phyloP scores from a whole-genome alignment of 805 yeast genomes.

The Pichia cabralensis region DNA sequence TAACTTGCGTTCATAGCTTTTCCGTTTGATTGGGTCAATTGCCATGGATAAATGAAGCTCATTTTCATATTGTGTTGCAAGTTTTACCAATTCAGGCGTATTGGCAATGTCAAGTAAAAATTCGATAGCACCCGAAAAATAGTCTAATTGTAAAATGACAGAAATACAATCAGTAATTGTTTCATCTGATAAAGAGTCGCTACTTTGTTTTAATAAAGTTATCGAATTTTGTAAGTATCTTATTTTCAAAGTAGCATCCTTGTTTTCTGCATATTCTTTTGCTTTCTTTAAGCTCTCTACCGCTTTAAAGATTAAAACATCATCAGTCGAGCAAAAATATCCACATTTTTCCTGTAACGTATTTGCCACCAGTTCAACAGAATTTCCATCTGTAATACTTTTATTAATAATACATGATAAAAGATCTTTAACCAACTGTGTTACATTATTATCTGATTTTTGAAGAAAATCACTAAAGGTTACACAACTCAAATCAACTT shows the following conservation, averaged over 20 bases:
- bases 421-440: slow-evolving; percentile 70
- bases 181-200: slow-evolving; percentile 67
- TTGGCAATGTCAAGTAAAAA: slow-evolving; percentile 70
- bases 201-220: slow-evolving; percentile 65
- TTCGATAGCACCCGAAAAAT: slow-evolving; percentile 77
- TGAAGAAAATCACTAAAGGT: slow-evolving; percentile 72
- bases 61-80: slow-evolving; percentile 45
- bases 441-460: slow-evolving; percentile 45
- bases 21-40: slow-evolving; percentile 40
- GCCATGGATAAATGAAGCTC: slow-evolving; percentile 22
- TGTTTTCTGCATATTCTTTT: slow-evolving; percentile 55
- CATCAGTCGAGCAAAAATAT: slow-evolving; percentile 87
- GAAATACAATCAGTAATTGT: slow-evolving; percentile 72
- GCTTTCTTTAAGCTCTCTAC: slow-evolving; percentile 87
- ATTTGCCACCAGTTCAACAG: slow-evolving; percentile 82
- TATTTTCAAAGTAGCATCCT: slow-evolving; percentile 59
- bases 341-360: slow-evolving; percentile 89
- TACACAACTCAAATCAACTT: slow-evolving; percentile 54
- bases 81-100: slow-evolving; percentile 51
- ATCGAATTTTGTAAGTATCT: slow-evolving; percentile 67
- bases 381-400: slow-evolving; percentile 83
- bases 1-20: slow-evolving; percentile 40
- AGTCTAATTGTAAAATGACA: slow-evolving; percentile 69
- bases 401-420: slow-evolving; percentile 82
- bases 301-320: slow-evolving; percentile 88